These are phyloP conservation scores for Kuraishia borneana DNA, from an alignment of 805 yeast genomes.

Conservation along the genomic window DNA sequence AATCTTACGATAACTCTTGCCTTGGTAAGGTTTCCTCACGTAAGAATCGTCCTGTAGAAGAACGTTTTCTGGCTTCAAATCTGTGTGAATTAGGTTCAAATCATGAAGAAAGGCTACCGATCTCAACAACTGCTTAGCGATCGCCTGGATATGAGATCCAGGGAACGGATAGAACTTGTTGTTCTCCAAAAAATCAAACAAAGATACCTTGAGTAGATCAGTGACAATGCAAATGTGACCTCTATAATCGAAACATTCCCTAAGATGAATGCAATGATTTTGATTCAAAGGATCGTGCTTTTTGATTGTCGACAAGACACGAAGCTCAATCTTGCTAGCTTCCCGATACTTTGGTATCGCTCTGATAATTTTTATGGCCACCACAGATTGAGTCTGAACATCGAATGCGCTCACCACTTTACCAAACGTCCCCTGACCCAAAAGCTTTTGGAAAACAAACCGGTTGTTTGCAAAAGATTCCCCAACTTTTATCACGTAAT, in stretches of 20 bases:
- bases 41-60: constrained; percentile 47
- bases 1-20: constrained; percentile 23
- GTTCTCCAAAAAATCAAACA: constrained; percentile 81
- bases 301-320: constrained; percentile 68
- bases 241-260: constrained; percentile 85
- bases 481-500: constrained; percentile 50
- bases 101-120: constrained; percentile 87
- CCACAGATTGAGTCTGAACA: constrained; percentile 39
- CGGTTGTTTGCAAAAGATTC: constrained; percentile 61
- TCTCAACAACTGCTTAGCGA: constrained; percentile 74
- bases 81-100: constrained; percentile 86
- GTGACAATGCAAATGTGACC: constrained; percentile 94
- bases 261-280: constrained; percentile 73
- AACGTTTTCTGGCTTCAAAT: constrained; percentile 92
- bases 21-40: constrained; percentile 22
- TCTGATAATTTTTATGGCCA: constrained; percentile 87
- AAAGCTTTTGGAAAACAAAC: constrained; percentile 50
- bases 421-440: constrained; percentile 93
- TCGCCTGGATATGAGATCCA: constrained; percentile 82
- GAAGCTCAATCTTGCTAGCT: constrained; percentile 85
- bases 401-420: constrained; percentile 83
- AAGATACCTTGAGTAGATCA: constrained; percentile 70
- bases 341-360: constrained; percentile 91
- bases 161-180: constrained; percentile 88
- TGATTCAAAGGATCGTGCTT: constrained; percentile 56